Percentiles rank a stretch among this genome's conserved stretches.
phyloP scores from a whole-genome alignment of 2,329 filamentous ascomycete genomes.

The Rhinocladiella similis region DNA sequence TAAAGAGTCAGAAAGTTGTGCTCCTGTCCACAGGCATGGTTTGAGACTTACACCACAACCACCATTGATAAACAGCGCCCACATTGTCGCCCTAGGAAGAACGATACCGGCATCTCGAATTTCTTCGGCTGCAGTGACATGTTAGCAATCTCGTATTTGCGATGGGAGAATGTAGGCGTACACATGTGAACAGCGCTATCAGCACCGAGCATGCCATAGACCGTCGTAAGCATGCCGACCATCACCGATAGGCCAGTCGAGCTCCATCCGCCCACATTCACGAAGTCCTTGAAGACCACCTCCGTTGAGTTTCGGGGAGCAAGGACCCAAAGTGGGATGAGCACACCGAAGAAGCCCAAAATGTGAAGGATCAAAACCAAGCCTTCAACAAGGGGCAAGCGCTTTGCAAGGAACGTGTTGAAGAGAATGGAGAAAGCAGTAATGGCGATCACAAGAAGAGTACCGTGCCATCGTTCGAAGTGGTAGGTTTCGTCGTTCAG shows the following conservation, averaged over 20 bases:
- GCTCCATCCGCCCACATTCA: slow-evolving; percentile 43
- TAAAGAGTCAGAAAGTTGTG: background rate
- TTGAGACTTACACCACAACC: background rate
- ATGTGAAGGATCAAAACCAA: slow-evolving; percentile 36
- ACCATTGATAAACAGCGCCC: background rate
- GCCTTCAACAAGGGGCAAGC: slow-evolving; percentile 36
- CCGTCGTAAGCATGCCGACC: slow-evolving; percentile 42
- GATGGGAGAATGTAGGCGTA: background rate
- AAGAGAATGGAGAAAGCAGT: slow-evolving; percentile 31
- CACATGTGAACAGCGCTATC: slow-evolving; percentile 39
- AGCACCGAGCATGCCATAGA: slow-evolving; percentile 43
- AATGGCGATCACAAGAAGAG: slow-evolving; percentile 32
- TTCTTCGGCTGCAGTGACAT: background rate
- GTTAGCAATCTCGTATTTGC: background rate
- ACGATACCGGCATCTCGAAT: background rate
- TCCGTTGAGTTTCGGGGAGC: slow-evolving; percentile 37
- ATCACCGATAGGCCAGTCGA: slow-evolving; percentile 43
- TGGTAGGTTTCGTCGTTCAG: slow-evolving; percentile 31
- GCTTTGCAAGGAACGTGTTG: slow-evolving; percentile 32
- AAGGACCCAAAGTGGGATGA: slow-evolving; percentile 35
- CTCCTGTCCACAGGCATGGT: no score
- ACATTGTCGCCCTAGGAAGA: background rate
- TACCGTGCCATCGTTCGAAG: slow-evolving; percentile 35
- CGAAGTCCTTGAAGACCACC: slow-evolving; percentile 50
- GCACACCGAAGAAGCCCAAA: slow-evolving; percentile 35